Evolutionary conservation across 148 eudicot genomes (phyloP), one percentile per base, ranked within the genome.

Genomic region (Chenopodium quinoa): DNA sequence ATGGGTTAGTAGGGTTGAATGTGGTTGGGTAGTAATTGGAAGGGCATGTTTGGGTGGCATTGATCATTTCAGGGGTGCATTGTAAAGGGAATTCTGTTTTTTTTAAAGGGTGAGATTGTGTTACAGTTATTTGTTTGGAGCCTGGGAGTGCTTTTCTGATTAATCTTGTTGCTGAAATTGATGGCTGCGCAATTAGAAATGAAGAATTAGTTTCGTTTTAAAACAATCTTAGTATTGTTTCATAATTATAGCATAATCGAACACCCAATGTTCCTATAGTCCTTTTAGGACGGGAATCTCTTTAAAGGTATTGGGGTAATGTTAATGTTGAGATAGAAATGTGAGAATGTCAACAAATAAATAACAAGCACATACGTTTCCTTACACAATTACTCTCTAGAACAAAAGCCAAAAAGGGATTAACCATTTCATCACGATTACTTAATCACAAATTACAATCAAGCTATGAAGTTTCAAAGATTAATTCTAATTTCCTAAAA

Each of bases 31-130:
- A 86, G 31, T 83, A 32, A 44, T 54, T 50, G 22, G 34, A 23
- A 62, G 88, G 88, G 73, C 90, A 88, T 62, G 87, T 84, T 84
- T 81, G 85, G 20, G 78, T 86, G 19, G 37, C 40, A 48, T 82
- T 88, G 60, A 19, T 52, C 64, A 71, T 46, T 19, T 68, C 79
- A 17, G 69, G 12, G 58, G 25, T 71, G 58, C 87, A 85, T 82
- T 78, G 71, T 78, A 85, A 52, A 58, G 84, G 85, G n/a, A 79
- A 82, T 75, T n/a, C 37, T 75, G 76, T 60, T 58, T 68, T 78
- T 29, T 75, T 46, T 2, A 19, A 9, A 19, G 8, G 14, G 9
- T 62, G 76, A 58, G 23, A 69, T 40, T 69, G 32, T 14, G 3
- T 40, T 80, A n/a, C 20, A 20, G 78, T 66, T 79, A 67, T 11